A percentile compares a stretch with the other conserved stretches of the same genome.
These are phyloP conservation scores for Monosporascus sp. DNA, from an alignment of 2,329 filamentous ascomycete genomes.

Conservation along the genomic window DNA sequence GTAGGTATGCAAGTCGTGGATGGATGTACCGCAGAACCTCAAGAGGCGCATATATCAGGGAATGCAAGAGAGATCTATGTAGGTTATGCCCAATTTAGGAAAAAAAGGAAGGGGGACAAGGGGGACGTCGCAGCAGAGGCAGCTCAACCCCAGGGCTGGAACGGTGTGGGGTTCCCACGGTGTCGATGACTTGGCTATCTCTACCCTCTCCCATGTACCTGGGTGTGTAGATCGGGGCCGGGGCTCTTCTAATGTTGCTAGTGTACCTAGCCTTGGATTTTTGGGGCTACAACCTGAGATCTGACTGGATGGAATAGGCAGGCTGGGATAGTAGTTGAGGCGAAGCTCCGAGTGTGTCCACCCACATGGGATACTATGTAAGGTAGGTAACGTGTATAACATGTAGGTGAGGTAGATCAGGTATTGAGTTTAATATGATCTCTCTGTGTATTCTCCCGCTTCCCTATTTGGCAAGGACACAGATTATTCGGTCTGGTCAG, in stretches of 20 bases:
- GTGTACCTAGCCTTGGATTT: neutral
- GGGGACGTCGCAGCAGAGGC: neutral
- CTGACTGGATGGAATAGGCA: neutral
- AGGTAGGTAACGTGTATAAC: too few species aligned
- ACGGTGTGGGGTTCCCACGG: neutral
- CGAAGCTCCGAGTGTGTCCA: neutral
- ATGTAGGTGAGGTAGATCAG: too few species aligned
- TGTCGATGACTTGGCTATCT: neutral
- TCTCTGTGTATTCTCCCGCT: neutral
- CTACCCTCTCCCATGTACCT: neutral
- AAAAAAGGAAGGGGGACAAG: neutral
- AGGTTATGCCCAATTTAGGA: neutral
- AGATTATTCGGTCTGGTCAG: neutral
- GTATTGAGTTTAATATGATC: too few species aligned
- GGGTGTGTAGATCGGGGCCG: too few species aligned
- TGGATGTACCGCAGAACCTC: neutral
- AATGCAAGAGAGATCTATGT: neutral
- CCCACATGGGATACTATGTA: neutral
- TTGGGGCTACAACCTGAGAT: neutral
- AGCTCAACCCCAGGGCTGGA: neutral
- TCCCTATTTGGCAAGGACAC: neutral
- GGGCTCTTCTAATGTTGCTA: neutral
- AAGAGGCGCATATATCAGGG: neutral
- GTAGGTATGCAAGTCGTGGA: neutral
- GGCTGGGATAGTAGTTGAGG: neutral